Conservation (phyloP, 2,329 filamentous ascomycete species). For the Fusarium sulawesiense region DNA sequence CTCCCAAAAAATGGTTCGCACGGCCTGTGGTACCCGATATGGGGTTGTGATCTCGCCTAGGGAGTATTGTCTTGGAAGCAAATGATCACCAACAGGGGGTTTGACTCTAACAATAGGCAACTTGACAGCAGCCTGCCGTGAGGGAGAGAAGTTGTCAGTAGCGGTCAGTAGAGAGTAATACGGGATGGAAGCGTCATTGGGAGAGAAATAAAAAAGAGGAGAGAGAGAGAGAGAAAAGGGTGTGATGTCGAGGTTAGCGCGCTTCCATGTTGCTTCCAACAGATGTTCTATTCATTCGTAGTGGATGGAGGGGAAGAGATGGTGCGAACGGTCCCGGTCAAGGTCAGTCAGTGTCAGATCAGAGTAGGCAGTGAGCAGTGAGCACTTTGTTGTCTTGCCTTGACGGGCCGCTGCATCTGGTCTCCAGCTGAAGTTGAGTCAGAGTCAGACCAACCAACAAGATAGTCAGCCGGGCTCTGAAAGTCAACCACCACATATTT, state of each 20-base stretch:
- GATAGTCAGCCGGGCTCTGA: background rate
- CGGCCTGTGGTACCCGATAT: conserved; percentile 4
- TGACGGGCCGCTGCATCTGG: background rate
- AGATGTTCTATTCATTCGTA: conserved; percentile 24
- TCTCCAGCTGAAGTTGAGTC: background rate
- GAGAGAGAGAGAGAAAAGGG: background rate
- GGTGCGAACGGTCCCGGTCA: background rate
- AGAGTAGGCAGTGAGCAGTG: background rate
- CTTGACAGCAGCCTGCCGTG: background rate
- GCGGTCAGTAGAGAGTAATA: conserved; percentile 10
- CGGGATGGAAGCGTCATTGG: conserved; percentile 10
- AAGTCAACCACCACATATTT: background rate
- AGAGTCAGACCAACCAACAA: background rate
- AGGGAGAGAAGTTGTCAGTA: background rate
- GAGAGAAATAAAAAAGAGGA: background rate
- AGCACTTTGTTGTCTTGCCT: background rate
- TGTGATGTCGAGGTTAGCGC: conserved; percentile 27
- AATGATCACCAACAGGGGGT: conserved; percentile 20
- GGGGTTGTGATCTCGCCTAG: conserved; percentile 3
- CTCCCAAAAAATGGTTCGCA: background rate
- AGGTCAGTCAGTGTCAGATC: background rate
- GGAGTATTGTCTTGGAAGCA: background rate
- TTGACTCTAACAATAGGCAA: background rate
- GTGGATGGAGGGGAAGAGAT: background rate
- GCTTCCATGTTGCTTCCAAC: conserved; percentile 31